Base-by-base conservation (phyloP, 257 asterid genomes). In the Jasminum sambac region DNA sequence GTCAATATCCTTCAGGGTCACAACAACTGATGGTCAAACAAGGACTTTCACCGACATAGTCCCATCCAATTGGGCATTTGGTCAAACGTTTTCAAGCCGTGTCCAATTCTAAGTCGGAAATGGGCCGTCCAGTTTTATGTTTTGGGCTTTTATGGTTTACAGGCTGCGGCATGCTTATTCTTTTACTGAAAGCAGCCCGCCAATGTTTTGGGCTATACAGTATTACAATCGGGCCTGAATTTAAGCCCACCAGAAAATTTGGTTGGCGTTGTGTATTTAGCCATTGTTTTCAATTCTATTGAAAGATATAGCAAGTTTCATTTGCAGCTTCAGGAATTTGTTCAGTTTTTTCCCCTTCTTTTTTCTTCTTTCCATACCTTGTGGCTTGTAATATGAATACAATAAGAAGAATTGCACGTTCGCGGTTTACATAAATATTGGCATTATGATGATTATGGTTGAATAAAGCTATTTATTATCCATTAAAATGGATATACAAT, bases 181-280 rank as follows among this genome's bases (percentile, higher is more conserved):
- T 87, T 87, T 85, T 72, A 75, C 66, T 63, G 73, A 75, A 83
- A 86, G 96, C 94, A 87, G 95, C 95, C 96, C 95, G 93, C 95
- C 87, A 65, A 34, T 71, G 23, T 48, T 76, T 80, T 61, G 30
- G 10, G 60, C 21, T 42, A 26, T 61, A 38, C 38, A 11, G 5
- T 23, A n/a, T 69, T 50, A n/a, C 42, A 14, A 43, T 44, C 68
- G 66, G 24, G 66, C 17, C 62, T 26, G 26, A 50, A 64, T 48
- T 11, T 50, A 23, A 34, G 55, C 26, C 44, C 23, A 40, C 19
- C 16, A 7, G 7, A 62, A 41, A 38, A 64, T 42, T 34, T 70
- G 62, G 30, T 46, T 17, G 23, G 62, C n/a, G 58, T 9, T 57
- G 48, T 44, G 72, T 73, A 66, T 80, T 61, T 67, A 57, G 21